Conservation (phyloP, 306 rosid species). For the Comarum palustre region DNA sequence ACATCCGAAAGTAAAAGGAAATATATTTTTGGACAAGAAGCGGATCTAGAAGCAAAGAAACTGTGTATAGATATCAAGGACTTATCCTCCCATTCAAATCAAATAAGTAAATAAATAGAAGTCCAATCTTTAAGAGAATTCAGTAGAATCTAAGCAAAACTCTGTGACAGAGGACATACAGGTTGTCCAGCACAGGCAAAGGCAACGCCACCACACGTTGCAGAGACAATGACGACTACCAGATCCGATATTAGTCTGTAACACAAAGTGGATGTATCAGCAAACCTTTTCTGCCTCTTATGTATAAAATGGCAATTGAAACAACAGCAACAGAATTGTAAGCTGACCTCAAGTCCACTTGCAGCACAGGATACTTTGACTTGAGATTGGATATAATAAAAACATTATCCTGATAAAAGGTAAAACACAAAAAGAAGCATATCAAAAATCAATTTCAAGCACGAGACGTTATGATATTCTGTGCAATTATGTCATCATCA, state of each 20-base stretch:
- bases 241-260: conserved; percentile 89
- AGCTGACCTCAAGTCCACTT: conserved; percentile 74
- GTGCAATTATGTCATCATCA: not conserved
- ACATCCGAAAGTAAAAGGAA: conserved; percentile 20
- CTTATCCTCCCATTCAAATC: not conserved
- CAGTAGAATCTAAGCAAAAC: not conserved
- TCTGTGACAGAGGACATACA: conserved; percentile 49
- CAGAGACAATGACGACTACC: conserved; percentile 94
- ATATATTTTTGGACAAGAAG: conserved; percentile 5
- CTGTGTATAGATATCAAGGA: not conserved
- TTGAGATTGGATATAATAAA: conserved; percentile 84
- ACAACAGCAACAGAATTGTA: not conserved
- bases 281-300: conserved; percentile 31
- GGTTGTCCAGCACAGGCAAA: conserved; percentile 99
- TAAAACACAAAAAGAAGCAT: not conserved
- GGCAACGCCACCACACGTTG: conserved; percentile 97
- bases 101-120: not conserved
- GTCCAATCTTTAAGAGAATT: not conserved
- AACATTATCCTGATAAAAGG: conserved; percentile 69
- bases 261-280: conserved; percentile 28
- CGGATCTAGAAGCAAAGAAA: conserved; percentile 10
- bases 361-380: conserved; percentile 92
- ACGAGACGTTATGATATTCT: not conserved
- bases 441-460: conserved; percentile 9
- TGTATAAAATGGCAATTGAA: conserved; percentile 16